Percentiles rank a stretch among this genome's conserved stretches.
Conservation (phyloP, 768 basidiomycete genomes). For the Auricularia cornea region DNA sequence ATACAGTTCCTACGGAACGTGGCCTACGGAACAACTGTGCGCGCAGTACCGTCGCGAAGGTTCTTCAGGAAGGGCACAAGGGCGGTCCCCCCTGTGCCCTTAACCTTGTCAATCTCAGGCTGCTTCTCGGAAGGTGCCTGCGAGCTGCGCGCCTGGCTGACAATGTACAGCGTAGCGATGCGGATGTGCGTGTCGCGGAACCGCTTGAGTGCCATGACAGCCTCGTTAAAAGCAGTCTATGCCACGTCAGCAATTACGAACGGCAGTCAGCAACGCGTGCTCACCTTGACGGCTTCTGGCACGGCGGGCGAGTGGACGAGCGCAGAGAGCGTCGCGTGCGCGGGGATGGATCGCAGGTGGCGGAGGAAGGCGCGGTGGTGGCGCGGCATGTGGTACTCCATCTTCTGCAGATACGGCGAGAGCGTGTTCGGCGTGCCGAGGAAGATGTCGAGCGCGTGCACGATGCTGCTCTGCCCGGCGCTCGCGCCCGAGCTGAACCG, state of each 20-base stretch:
- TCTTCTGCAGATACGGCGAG: conserved; percentile 82
- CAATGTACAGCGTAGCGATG: conserved; percentile 79
- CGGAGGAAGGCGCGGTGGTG: conserved; percentile 64
- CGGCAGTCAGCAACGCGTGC: background rate
- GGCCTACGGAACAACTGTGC: conserved; percentile 33
- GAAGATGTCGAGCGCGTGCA: conserved; percentile 71
- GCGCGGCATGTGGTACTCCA: conserved; percentile 80
- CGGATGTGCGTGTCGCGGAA: conserved; percentile 86
- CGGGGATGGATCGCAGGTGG: conserved; percentile 57
- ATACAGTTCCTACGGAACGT: too few species aligned
- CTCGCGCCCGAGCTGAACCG: conserved; percentile 61
- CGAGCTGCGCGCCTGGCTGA: conserved; percentile 65
- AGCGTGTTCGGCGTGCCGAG: conserved; percentile 49
- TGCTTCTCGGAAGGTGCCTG: conserved; percentile 30
- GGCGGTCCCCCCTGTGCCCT: conserved; percentile 87
- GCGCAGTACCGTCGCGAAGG: conserved; percentile 77
- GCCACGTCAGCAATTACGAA: background rate
- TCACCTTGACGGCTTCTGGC: background rate
- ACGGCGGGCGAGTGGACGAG: background rate
- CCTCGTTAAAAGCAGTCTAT: conserved; percentile 58
- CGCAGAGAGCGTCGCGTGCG: conserved; percentile 32
- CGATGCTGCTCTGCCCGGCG: conserved; percentile 88
- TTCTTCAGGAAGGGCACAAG: conserved; percentile 77
- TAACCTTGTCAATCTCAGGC: conserved; percentile 48
- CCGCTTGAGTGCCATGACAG: conserved; percentile 68